phyloP scores from a whole-genome alignment of 2,329 filamentous ascomycete genomes.

The Trichoderma sp. region DNA sequence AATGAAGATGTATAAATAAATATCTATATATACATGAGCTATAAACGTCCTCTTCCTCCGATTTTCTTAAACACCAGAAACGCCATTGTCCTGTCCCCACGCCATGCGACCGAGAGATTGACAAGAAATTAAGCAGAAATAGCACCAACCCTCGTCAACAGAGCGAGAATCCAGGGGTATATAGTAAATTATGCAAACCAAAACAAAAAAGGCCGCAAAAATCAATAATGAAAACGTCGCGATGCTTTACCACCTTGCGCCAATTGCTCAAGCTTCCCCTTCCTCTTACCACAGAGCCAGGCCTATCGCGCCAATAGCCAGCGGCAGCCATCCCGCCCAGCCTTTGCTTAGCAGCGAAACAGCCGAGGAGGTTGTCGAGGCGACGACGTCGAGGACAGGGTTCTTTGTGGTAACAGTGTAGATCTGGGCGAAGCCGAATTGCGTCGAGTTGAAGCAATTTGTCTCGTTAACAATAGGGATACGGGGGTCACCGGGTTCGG shows the following conservation, averaged over 20 bases:
- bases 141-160: conserved; percentile 1
- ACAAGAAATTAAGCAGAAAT: not conserved
- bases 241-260: not conserved
- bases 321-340: conserved; percentile 47
- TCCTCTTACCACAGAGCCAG: conserved; percentile 38
- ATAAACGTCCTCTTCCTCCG: not conserved
- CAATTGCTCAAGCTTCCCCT: not conserved
- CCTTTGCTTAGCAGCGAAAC: conserved; percentile 28
- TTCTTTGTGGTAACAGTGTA: conserved; percentile 64
- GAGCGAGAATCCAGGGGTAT: conserved; percentile 21
- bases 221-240: too few relatives aligned
- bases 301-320: conserved; percentile 44
- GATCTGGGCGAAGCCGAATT: conserved; percentile 74
- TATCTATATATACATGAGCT: not conserved
- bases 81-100: conserved; percentile 11
- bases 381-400: conserved; percentile 4
- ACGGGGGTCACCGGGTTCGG: conserved; percentile 67
- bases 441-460: conserved; percentile 87
- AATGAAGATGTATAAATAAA: not conserved
- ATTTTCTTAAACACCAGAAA: conserved; percentile 15
- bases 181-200: not conserved
- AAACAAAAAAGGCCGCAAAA: not conserved
- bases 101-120: not conserved
- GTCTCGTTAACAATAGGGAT: conserved; percentile 72
- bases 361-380: conserved; percentile 32